Evolutionary conservation across 331 rosid species (phyloP), one percentile per base, ranked within the genome.

Genomic region (Rosa hybrid): DNA sequence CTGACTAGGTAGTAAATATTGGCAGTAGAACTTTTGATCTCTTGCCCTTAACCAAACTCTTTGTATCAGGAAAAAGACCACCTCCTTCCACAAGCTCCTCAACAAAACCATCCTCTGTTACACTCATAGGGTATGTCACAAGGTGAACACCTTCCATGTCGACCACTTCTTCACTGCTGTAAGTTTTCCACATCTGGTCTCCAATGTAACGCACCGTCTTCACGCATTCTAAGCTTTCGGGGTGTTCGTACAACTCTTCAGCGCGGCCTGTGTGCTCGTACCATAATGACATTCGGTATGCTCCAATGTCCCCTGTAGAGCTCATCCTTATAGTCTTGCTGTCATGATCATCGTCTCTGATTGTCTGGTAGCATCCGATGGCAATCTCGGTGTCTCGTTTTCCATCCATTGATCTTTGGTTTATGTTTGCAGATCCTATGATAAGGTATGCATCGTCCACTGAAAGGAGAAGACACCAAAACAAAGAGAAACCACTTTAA

Each of bases 331-430:
- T 18, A 54, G 72, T 71, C 21, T 75, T 71, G 30, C 72, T 71
- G 71, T 68, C 83, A 17, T 67, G 72, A 67, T 39, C 72, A 8
- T 44, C 81, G 16, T 72, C 78, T 64, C 71, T 71, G 12, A 72
- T 46, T 60, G 51, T 7, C 72, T 92, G 93, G 86, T 87, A 88
- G 92, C 96, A 89, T 62, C 98, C 97, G 74, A 94, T 87, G n/a
- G 96, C 98, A 3, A 94, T 94, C 81, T 94, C 97, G 1, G 92
- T 94, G 89, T 94, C 98, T 38, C 97, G 83, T 70, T 86, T 41
- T 8, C 98, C 98, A 10, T 94, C 98, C 98, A 94, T 92, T 38
- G 98, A 94, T 74, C 98, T 78, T 71, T 92, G 98, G 88, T 94
- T 94, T 77, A 94, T 83, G 74, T 94, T 94, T 14, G 98, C 97